Base-by-base conservation (phyloP, 805 yeast genomes). In the Wickerhamomyces strasburgensis region DNA sequence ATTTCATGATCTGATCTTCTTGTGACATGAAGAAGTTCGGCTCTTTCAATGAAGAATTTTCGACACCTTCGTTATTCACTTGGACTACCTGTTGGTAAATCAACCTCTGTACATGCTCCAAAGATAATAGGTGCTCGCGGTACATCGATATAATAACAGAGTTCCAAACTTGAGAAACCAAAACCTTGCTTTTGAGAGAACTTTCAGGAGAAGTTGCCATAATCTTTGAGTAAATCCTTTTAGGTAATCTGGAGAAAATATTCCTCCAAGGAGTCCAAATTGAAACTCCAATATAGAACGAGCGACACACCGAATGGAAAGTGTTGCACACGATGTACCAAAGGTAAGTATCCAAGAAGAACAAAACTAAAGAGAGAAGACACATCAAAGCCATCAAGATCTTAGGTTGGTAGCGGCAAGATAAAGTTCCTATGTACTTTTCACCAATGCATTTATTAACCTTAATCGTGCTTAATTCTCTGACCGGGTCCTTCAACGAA, bases 111-210 rank as follows among this genome's bases (percentile, higher is more conserved):
- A 93, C 98, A 61, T 94, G 98, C 61, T 93, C 98, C 61, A 94
- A 85, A 14, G 98, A 96, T 51, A 93, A 70, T 62, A 93, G 70
- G 64, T 93, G 99, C 66, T 94, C 99, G 70, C 99, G 86, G 77
- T 93, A 94, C 98, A 93, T 94, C 37, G 98, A 86, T 54, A 93
- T 89, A 46, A 93, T 90, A 61, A 93, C 83, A 31, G 98, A 97
- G 61, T 93, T 93, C 99, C 98, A 93, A 49, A 93, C 87, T 68
- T 93, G 98, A 21, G 97, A 87, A 52, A 94, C 90, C 60, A 93
- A 73, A 42, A 89, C 95, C 75, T 93, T 93, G 45, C 97, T 97
- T 67, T 90, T 89, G 68, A 89, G 87, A 67, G 88, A 88, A 58
- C 86, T 87, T 65, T 90, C 98, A 94, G 94, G 56, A 1, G 51